Base-by-base conservation (phyloP, 345 rosid species). In the Eucalyptus viminalis region DNA sequence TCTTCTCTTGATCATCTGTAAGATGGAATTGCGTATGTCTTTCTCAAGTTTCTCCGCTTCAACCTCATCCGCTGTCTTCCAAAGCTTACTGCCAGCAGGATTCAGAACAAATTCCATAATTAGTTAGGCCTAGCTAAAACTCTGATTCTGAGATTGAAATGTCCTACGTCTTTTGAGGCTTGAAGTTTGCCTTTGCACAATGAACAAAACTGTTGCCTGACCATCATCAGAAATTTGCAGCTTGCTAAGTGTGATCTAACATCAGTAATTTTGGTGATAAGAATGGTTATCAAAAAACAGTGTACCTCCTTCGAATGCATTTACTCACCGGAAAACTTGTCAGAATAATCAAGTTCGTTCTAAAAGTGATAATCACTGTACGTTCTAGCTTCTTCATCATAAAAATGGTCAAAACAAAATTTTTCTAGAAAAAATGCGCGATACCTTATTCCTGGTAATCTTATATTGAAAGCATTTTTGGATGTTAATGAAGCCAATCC, bases 361-460 rank as follows among this genome's bases (percentile, higher is more conserved):
- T 29, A 29, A 62, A 29, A 62, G 72, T 62, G 72, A 62, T 62
- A 62, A 6, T 62, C 17, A 62, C 34, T 14, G 19, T 31, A 29
- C 10, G 8, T 29, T 62, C 72, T 62, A 62, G 87, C 9, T 27
- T 12, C 16, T 58, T 14, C 49, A 87, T 37, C n/a, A 44, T 49
- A 53, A 29, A 58, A 53, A 25, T 34, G 44, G 37, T 11, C 45
- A 25, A 37, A 14, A 53, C 69, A 87, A 19, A 6, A 37, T 29
- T 29, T 62, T 14, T 4, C 17, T 62, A 9, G 3, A 8, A 62
- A 62, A 60, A 60, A 60, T 53, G 16, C 4, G 27, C 7, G 31
- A 60, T 90, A 92, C 94, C 92, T 87, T 37, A 92, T 53, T 50
- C 88, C 88, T 9, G 93, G 94, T 89, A 91, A 14, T 87, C 88